A percentile compares a stretch with the other conserved stretches of the same genome.
phyloP scores from a whole-genome alignment of 140 eudicot genomes.

The Stevia rebaudiana region DNA sequence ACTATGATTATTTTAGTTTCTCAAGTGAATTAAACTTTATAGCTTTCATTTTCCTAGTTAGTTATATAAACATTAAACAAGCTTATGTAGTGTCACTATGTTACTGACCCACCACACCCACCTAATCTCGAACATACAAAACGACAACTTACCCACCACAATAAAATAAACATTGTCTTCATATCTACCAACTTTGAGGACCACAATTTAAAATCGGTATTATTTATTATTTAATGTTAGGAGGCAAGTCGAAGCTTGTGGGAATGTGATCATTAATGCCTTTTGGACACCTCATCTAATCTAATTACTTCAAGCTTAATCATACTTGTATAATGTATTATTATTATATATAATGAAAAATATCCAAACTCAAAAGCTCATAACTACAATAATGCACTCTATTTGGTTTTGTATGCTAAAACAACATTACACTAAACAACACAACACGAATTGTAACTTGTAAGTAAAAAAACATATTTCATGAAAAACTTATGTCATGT shows the following conservation, averaged over 20 bases:
- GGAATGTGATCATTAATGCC: neutral
- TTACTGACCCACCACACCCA: neutral
- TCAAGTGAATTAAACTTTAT: too few relatives aligned
- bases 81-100: too few relatives aligned
- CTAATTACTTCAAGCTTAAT: conserved; percentile 7
- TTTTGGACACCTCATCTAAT: conserved; percentile 1
- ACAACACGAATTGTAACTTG: conserved; percentile 31
- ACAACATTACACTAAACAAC: conserved; percentile 21
- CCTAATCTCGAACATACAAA: neutral
- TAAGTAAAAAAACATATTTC: conserved; percentile 28
- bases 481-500: conserved; percentile 33
- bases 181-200: neutral
- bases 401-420: conserved; percentile 15
- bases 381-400: conserved; percentile 15
- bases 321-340: neutral
- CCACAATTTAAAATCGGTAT: neutral
- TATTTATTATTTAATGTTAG: conserved; percentile 15
- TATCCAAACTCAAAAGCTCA: too few relatives aligned
- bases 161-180: neutral
- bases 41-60: too few relatives aligned
- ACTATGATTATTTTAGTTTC: too few relatives aligned
- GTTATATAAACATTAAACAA: too few relatives aligned
- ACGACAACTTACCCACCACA: neutral
- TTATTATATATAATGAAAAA: neutral
- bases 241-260: conserved; percentile 14